phyloP scores from a whole-genome alignment of 169 alveolate species.

The Plasmodium gonderi region DNA sequence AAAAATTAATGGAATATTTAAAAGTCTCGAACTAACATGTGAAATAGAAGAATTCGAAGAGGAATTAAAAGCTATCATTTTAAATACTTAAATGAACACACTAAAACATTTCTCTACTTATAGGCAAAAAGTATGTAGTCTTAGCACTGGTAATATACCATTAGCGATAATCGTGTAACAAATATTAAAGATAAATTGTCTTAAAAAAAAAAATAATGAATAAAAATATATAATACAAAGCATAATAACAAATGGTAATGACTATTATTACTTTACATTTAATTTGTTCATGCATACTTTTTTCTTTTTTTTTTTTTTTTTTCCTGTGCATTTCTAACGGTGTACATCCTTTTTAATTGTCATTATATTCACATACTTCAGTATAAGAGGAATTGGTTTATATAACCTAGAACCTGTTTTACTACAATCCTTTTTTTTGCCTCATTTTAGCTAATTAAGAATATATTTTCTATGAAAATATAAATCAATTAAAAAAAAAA shows the following conservation, averaged over 20 bases:
- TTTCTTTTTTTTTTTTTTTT: neutral
- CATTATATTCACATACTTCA: neutral
- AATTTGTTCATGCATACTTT: neutral
- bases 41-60: slow-evolving; percentile 69
- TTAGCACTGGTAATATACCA: neutral
- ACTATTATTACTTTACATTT: neutral
- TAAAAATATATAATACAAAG: too few relatives aligned
- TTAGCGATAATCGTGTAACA: neutral
- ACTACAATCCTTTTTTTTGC: neutral
- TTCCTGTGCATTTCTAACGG: too few relatives aligned
- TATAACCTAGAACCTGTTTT: neutral
- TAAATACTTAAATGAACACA: slow-evolving; percentile 34
- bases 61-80: slow-evolving; percentile 24
- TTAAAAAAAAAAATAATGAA: neutral
- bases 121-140: neutral
- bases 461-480: slow-evolving; percentile 22
- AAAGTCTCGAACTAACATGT: slow-evolving; percentile 68
- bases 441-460: slow-evolving; percentile 25
- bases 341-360: neutral
- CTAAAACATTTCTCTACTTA: neutral
- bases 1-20: slow-evolving; percentile 71
- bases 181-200: neutral
- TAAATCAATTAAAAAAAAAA: neutral
- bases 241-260: neutral
- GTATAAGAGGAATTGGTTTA: neutral